phyloP scores from a whole-genome alignment of 345 rosid species.

The Syzygium aqueum region DNA sequence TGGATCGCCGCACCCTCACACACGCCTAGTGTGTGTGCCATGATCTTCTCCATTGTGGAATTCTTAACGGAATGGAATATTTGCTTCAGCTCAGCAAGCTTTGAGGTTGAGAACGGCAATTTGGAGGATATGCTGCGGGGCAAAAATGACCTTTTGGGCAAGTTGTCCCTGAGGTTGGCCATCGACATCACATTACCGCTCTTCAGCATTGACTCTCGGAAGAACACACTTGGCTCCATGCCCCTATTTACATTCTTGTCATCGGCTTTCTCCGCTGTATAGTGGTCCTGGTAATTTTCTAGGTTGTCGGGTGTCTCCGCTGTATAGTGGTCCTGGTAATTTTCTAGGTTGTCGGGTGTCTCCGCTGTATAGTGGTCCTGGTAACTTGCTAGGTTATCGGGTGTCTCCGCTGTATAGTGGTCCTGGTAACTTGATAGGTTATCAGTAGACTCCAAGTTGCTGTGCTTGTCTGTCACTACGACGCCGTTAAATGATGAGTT shows the following conservation, averaged over 20 bases:
- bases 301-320: too few species aligned
- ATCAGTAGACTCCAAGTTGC: too few species aligned
- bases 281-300: too few species aligned
- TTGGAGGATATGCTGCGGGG: slow-evolving; percentile 51
- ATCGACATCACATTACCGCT: slow-evolving; percentile 54
- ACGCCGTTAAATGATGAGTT: neutral
- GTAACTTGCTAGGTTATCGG: too few species aligned
- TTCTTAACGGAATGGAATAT: slow-evolving; percentile 48
- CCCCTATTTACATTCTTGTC: slow-evolving; percentile 49
- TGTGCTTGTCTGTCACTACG: neutral
- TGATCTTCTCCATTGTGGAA: slow-evolving; percentile 47
- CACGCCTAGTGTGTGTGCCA: slow-evolving; percentile 34
- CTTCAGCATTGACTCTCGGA: slow-evolving; percentile 47
- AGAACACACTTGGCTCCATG: slow-evolving; percentile 76
- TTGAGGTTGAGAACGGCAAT: slow-evolving; percentile 48
- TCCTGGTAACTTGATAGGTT: too few species aligned
- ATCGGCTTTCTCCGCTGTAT: slow-evolving; percentile 16
- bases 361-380: too few species aligned
- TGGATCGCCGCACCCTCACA: slow-evolving; percentile 54
- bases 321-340: too few species aligned
- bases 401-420: too few species aligned
- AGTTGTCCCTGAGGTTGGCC: slow-evolving; percentile 77
- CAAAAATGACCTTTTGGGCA: slow-evolving; percentile 82
- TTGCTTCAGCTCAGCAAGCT: slow-evolving; percentile 13
- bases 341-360: too few species aligned